Conservation (phyloP, 306 rosid species). For the Acacia acuminata region DNA sequence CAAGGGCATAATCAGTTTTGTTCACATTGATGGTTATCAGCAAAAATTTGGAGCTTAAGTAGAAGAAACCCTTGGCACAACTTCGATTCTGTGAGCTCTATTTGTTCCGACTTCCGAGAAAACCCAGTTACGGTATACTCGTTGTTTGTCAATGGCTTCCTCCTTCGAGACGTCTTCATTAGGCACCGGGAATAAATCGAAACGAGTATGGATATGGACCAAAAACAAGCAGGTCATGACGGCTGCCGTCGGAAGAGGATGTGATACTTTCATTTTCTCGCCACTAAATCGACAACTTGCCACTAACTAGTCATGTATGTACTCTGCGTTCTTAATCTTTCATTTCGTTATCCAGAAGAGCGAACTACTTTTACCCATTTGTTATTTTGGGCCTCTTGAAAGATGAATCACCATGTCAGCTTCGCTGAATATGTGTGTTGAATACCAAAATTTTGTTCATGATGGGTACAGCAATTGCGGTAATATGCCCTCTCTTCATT, state of each 20-base stretch:
- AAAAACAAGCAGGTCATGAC: constrained; percentile 68
- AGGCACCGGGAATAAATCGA: constrained; percentile 43
- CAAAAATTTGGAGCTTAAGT: constrained; percentile 39
- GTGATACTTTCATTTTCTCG: constrained; percentile 77
- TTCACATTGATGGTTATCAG: constrained; percentile 13
- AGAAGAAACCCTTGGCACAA: constrained; percentile 29
- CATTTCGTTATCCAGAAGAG: constrained; percentile 11
- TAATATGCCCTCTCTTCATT: constrained; percentile 62
- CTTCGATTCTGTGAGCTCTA: neutral
- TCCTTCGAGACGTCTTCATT: constrained; percentile 30
- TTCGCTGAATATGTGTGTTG: constrained; percentile 3
- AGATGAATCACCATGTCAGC: neutral
- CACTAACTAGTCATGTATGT: constrained; percentile 78
- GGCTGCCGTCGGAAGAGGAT: constrained; percentile 86
- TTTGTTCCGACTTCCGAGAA: constrained; percentile 15
- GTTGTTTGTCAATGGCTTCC: constrained; percentile 39
- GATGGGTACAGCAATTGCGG: constrained; percentile 60
- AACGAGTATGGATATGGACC: constrained; percentile 90
- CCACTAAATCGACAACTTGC: constrained; percentile 57
- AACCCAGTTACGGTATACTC: constrained; percentile 30
- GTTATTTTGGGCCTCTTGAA: neutral
- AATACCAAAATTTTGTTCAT: constrained; percentile 32
- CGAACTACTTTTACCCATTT: constrained; percentile 14
- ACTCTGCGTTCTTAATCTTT: neutral
- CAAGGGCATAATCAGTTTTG: neutral